Percentiles rank a stretch among this genome's conserved stretches.
These are phyloP conservation scores for Danielozyma ontarioensis DNA, from an alignment of 805 yeast genomes.

Conservation along the genomic window DNA sequence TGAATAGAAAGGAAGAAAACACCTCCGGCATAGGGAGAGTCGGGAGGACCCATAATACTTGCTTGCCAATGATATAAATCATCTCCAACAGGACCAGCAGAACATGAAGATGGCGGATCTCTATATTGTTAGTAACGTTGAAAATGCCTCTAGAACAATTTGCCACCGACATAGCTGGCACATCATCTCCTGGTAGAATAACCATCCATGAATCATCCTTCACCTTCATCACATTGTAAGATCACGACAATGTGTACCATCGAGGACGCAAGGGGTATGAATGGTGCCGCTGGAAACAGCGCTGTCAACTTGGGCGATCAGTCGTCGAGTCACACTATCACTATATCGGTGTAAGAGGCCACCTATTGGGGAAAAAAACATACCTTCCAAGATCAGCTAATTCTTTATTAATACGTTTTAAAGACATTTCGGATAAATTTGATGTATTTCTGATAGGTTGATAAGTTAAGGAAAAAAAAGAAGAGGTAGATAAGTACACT, in stretches of 20 bases:
- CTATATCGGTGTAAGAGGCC: too few relatives aligned
- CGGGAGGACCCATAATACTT: slow-evolving; percentile 98
- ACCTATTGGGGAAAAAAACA: too few relatives aligned
- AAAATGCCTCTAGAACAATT: background rate
- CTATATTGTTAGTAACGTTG: slow-evolving; percentile 34
- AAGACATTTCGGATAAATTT: slow-evolving; percentile 60
- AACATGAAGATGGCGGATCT: slow-evolving; percentile 98
- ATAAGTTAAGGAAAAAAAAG: background rate
- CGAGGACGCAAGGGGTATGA: too few relatives aligned
- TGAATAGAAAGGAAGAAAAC: slow-evolving; percentile 94
- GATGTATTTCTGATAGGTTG: background rate
- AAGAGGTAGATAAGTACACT: background rate
- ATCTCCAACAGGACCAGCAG: slow-evolving; percentile 98
- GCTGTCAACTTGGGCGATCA: too few relatives aligned
- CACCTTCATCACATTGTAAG: too few relatives aligned
- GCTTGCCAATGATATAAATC: slow-evolving; percentile 99
- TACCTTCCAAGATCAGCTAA: slow-evolving; percentile 91
- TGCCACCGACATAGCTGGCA: background rate
- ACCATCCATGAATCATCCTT: too few relatives aligned
- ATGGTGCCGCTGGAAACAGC: too few relatives aligned
- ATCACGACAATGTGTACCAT: too few relatives aligned
- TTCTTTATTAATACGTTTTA: slow-evolving; percentile 94
- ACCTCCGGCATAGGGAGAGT: slow-evolving; percentile 85
- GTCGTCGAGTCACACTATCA: too few relatives aligned
- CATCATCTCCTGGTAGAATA: background rate